These are phyloP conservation scores for Brassica incana DNA, from an alignment of 345 rosid species.

Conservation along the genomic window DNA sequence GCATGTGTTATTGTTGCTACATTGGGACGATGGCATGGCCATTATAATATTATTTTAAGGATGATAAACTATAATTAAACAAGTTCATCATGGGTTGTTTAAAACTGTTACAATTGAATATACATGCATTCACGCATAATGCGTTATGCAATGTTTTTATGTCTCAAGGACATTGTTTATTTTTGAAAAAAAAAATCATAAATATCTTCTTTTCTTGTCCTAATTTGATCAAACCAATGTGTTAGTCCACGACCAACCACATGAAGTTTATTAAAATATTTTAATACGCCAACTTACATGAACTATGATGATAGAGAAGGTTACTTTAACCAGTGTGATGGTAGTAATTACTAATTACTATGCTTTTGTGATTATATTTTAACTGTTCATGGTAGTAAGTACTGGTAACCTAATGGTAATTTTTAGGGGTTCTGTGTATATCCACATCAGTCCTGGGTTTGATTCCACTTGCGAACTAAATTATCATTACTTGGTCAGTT, in stretches of 20 bases:
- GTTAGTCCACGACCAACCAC: slow-evolving; percentile 27
- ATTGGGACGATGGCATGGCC: slow-evolving; percentile 13
- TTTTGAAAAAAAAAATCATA: neutral
- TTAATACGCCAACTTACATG: slow-evolving; percentile 22
- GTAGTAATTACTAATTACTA: slow-evolving; percentile 7
- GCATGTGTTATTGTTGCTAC: slow-evolving; percentile 17
- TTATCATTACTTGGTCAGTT: too few species aligned
- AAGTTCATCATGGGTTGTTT: slow-evolving; percentile 31
- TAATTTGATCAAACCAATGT: slow-evolving; percentile 7
- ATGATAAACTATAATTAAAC: neutral
- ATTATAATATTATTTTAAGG: neutral
- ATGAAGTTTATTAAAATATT: slow-evolving; percentile 2
- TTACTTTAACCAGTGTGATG: slow-evolving; percentile 24
- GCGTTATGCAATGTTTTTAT: slow-evolving; percentile 26
- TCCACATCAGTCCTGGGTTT: too few species aligned
- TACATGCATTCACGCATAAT: slow-evolving; percentile 17
- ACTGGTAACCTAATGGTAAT: too few species aligned
- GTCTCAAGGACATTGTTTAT: slow-evolving; percentile 28
- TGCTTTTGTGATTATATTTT: neutral
- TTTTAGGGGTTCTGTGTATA: too few species aligned
- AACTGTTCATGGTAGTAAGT: neutral
- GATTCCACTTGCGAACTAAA: too few species aligned
- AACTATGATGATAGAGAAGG: slow-evolving; percentile 22
- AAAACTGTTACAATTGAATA: neutral
- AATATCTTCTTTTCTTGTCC: slow-evolving; percentile 16